Evolutionary conservation across 306 rosid genomes (phyloP), one percentile per base, ranked within the genome.

Genomic region (Trifolium subterraneum): DNA sequence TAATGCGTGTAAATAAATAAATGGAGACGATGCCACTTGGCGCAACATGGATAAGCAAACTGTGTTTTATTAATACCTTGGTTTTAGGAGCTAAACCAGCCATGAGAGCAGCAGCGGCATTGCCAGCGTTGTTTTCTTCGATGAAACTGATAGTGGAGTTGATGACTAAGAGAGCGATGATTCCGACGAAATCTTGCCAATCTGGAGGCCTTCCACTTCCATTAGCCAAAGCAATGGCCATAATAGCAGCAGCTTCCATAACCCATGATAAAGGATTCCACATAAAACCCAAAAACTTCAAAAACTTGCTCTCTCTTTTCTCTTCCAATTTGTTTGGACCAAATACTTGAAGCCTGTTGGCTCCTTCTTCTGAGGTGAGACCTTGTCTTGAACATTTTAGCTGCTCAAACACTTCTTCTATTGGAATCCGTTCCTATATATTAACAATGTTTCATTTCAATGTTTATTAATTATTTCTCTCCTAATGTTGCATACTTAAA

Each of bases 241-340:
- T 93, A 19, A 93, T 9, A 11, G 98, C 98, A 82, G 98, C 98
- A 73, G 94, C 97, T 87, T 93, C 98, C 98, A 93, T 93, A 73
- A 93, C 98, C 97, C 97, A 93, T 2, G 97, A 93, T 38, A 93
- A 80, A 4, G 98, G 98, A 76, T 93, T 93, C 98, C 98, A 93
- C 98, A 93, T 93, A 78, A 93, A 93, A 0, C 98, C 98, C 86
- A 93, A 78, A 80, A 93, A 93, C 86, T 93, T 93, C 81, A 93
- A 87, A 56, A 91, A 0, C 64, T 93, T 93, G 96, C 94, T 91
- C 75, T 93, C 98, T 78, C 83, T 93, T 70, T 91, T 93, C 91
- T 91, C 98, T 86, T 93, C 97, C 54, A 93, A 84, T 79, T 93
- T 93, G 97, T 93, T 93, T 60, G 94, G 97, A 58, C 98, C 98